Base-by-base conservation (phyloP, 768 basidiomycete species). In the Agrocybe praecox region DNA sequence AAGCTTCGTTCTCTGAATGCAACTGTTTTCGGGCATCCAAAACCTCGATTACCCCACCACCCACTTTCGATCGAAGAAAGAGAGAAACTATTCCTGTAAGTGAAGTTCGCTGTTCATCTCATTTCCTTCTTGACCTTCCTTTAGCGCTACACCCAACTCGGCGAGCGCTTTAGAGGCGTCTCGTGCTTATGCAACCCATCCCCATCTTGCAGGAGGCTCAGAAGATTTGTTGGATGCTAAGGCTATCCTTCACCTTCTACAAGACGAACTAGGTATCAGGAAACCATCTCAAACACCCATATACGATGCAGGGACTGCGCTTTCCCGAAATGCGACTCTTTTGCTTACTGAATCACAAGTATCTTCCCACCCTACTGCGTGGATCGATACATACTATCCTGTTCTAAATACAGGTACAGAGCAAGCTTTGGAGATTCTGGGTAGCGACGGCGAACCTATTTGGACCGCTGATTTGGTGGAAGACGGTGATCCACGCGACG, bases 351-450 rank as follows among this genome's bases (percentile, higher is more conserved):
- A 73, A 19, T 64, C 72, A 7, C 68, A 76, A 23, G 74, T 74
- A 5, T 73, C 80, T 36, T 71, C 64, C 26, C 71, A 68, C 22
- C 88, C 89, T 2, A 80, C 74, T 0, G 90, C 88, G 55, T 94
- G 92, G 92, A 85, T 94, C 56, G 91, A 94, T 62, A 80, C 82
- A 34, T 97, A 98, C 71, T 96, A 90, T 71, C 94, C 96, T 1
- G 78, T 94, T 42, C 74, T 96, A 75, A 93, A 96, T 71, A 89
- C 84, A 0, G 86, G 92, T 1, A 75, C 88, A 7, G 82, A 88
- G 52, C 83, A 86, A 49, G 81, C 80, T 57, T 72, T 96, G 11
- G 80, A 88, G 47, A 84, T 95, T 19, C 71, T 92, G 44, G 82
- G 76, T 19, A 77, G 78, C 14, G 75, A 83, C 40, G 86, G 86